phyloP scores from a whole-genome alignment of 176 grass and related monocot genomes.

The Lolium perenne region DNA sequence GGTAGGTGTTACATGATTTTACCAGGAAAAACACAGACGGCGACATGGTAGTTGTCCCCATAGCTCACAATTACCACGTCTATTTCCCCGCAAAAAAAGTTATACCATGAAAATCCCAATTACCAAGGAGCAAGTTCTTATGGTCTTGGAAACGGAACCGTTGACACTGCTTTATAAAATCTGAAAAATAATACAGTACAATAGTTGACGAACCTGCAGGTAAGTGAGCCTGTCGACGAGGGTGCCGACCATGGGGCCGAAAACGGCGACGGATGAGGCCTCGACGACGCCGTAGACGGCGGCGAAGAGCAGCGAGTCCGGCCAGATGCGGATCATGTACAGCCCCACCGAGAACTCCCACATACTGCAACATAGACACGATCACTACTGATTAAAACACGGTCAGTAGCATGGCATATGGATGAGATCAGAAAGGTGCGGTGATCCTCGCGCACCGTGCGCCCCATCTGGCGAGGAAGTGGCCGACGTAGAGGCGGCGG shows the following conservation, averaged over 20 bases:
- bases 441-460: constrained; percentile 50
- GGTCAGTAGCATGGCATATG: neutral
- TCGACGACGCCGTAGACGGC: constrained; percentile 85
- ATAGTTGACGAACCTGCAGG: too few species aligned
- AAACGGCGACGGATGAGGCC: constrained; percentile 55
- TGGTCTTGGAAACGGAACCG: neutral
- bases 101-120: neutral
- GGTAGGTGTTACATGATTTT: too few species aligned
- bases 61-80: neutral
- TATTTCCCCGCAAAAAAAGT: neutral
- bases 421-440: too few species aligned
- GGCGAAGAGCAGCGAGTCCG: constrained; percentile 78
- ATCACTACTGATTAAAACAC: neutral
- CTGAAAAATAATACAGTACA: too few species aligned
- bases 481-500: constrained; percentile 69
- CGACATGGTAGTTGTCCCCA: neutral
- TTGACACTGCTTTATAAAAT: too few species aligned
- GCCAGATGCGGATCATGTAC: constrained; percentile 94
- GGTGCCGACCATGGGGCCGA: constrained; percentile 45
- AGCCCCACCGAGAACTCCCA: constrained; percentile 92
- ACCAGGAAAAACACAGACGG: too few species aligned
- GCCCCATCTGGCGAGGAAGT: constrained; percentile 82
- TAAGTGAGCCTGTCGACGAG: too few species aligned
- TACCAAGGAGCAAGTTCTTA: neutral
- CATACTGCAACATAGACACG: constrained; percentile 59